Conservation (phyloP, 176 grass and related monocot genomes). For the Musa acuminata region DNA sequence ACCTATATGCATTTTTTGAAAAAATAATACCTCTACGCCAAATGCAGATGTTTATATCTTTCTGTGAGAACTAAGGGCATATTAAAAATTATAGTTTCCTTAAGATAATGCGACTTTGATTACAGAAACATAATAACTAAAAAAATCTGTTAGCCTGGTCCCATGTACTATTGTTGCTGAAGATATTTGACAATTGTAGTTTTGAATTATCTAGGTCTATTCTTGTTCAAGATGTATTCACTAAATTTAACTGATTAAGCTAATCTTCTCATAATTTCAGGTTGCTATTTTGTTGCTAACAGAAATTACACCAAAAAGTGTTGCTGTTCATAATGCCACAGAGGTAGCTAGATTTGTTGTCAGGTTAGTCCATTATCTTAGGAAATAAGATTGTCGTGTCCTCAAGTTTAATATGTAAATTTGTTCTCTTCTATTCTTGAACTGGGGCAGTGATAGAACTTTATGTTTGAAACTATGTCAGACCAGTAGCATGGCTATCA, state of each 20-base stretch:
- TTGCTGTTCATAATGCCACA: slow-evolving; percentile 92
- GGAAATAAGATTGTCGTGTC: neutral
- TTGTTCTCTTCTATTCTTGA: neutral
- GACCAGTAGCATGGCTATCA: slow-evolving; percentile 96
- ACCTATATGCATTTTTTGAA: too few species aligned
- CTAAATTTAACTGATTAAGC: neutral
- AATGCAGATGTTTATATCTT: too few species aligned
- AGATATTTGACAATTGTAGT: too few species aligned
- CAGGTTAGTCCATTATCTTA: slow-evolving; percentile 40
- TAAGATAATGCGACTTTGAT: too few species aligned
- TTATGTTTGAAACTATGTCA: slow-evolving; percentile 41
- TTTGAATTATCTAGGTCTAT: neutral
- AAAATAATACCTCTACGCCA: too few species aligned
- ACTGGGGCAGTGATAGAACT: neutral
- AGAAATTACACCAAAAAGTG: slow-evolving; percentile 96
- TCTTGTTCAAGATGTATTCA: neutral
- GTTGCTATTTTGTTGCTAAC: slow-evolving; percentile 93
- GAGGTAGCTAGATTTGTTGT: slow-evolving; percentile 96
- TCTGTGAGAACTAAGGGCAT: too few species aligned
- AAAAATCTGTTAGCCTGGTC: too few species aligned
- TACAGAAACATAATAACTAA: too few species aligned
- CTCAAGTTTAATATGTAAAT: neutral
- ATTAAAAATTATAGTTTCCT: too few species aligned
- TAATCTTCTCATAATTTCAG: slow-evolving; percentile 31
- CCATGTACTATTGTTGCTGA: too few species aligned